Percentiles rank a stretch among this genome's conserved stretches.
phyloP scores from a whole-genome alignment of 2,329 filamentous ascomycete genomes.

The Xylariaceae sp. region DNA sequence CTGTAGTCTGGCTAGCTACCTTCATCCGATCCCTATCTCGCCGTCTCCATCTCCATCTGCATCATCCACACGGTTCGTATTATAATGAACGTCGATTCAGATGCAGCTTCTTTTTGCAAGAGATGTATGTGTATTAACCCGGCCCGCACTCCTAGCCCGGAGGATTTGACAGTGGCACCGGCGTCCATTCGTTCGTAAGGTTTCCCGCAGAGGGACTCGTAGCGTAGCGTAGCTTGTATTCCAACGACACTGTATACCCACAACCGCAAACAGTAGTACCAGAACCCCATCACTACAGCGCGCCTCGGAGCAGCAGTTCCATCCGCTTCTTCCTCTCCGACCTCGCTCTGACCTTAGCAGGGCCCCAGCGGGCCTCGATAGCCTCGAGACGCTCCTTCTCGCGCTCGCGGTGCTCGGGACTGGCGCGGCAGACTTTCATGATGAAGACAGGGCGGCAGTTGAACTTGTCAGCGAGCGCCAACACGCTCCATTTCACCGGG shows the following conservation, averaged over 20 bases:
- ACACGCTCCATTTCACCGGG: conserved; percentile 51
- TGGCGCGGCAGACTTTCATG: conserved; percentile 50
- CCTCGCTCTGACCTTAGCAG: conserved; percentile 47
- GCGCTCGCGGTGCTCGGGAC: conserved; percentile 42
- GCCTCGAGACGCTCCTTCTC: conserved; percentile 42
- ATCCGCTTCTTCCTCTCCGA: conserved; percentile 51
- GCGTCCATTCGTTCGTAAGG: no score
- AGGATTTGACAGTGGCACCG: no score
- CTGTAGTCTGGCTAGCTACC: no score
- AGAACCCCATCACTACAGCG: conserved; percentile 36
- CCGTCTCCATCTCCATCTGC: no score
- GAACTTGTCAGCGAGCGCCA: conserved; percentile 48
- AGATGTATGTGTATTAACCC: no score
- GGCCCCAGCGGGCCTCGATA: conserved; percentile 52
- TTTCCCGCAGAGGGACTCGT: no score
- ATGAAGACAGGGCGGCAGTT: conserved; percentile 53
- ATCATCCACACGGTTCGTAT: no score
- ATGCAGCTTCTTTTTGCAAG: no score
- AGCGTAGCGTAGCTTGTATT: no score
- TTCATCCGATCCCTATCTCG: no score
- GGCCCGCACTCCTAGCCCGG: no score
- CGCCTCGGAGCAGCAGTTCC: conserved; percentile 46
- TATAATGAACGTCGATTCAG: no score
- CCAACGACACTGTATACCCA: background rate
- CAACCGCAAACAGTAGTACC: background rate